A percentile compares a stretch with the other conserved stretches of the same genome.
Evolutionary conservation across 768 basidiomycete genomes (phyloP).

Genomic region (Collybiopsis confluens): DNA sequence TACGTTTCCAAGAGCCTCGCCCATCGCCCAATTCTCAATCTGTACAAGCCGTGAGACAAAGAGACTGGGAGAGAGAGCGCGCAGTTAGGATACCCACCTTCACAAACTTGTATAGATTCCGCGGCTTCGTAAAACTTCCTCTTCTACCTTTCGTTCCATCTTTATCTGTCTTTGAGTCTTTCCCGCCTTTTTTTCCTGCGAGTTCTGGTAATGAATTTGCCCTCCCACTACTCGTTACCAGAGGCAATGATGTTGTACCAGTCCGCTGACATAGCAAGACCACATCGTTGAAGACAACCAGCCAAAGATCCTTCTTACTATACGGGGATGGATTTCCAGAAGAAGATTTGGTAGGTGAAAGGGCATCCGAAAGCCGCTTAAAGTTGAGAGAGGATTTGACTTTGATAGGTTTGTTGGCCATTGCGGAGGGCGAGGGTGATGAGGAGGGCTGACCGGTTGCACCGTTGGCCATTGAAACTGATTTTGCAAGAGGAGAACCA

Average conservation of each 20-base stretch:
- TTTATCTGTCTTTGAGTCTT: background rate
- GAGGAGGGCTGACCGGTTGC: background rate
- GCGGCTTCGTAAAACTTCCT: conserved; percentile 71
- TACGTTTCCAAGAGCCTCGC: background rate
- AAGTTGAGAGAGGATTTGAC: conserved; percentile 71
- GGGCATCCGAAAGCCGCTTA: conserved; percentile 86
- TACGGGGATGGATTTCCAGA: conserved; percentile 33
- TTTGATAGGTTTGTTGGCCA: conserved; percentile 57
- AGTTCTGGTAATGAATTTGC: conserved; percentile 80
- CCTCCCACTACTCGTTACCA: conserved; percentile 66
- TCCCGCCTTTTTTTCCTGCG: conserved; percentile 47
- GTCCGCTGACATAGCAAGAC: conserved; percentile 87
- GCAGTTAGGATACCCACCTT: conserved; percentile 48
- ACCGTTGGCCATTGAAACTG: conserved; percentile 27
- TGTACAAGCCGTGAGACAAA: conserved; percentile 19
- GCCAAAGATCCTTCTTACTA: conserved; percentile 89
- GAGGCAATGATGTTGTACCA: conserved; percentile 81
- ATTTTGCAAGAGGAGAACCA: conserved; percentile 33
- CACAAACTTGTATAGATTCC: conserved; percentile 91
- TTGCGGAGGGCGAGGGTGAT: conserved; percentile 28
- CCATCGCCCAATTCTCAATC: conserved; percentile 88
- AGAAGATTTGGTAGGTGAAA: conserved; percentile 21
- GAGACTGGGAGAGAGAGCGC: conserved; percentile 3
- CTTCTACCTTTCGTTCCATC: conserved; percentile 40
- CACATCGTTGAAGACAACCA: conserved; percentile 95